Evolutionary conservation across 2,329 filamentous ascomycete genomes (phyloP).

Genomic region (Simplicillium aogashimaense): DNA sequence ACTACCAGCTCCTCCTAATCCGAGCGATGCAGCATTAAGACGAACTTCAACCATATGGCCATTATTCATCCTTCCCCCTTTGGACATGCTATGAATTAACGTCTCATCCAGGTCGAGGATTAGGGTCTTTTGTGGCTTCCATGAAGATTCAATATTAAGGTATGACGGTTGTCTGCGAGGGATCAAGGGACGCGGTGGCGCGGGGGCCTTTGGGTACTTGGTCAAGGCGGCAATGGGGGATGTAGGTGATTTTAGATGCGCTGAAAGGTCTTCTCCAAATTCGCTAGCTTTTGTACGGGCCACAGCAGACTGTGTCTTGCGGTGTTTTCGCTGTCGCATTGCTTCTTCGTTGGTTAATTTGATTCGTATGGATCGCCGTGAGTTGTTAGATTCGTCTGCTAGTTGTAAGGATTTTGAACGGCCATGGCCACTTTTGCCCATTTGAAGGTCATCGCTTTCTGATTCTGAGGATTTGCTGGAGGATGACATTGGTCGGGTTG

Average conservation of each 20-base stretch:
- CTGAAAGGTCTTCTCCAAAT: constrained; percentile 47
- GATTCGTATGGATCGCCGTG: constrained; percentile 77
- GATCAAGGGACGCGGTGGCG: constrained; percentile 81
- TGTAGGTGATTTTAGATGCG: constrained; percentile 87
- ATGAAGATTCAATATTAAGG: constrained; percentile 47
- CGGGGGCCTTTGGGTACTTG: constrained; percentile 82
- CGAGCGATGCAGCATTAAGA: constrained; percentile 62
- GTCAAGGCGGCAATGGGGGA: constrained; percentile 71
- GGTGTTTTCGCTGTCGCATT: constrained; percentile 61
- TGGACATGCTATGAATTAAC: constrained; percentile 94
- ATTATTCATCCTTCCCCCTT: constrained; percentile 88
- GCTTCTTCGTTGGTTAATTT: constrained; percentile 78
- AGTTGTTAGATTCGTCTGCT: constrained; percentile 52
- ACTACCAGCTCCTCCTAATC: constrained; percentile 54
- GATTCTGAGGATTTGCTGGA: constrained; percentile 64
- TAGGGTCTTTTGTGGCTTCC: constrained; percentile 74
- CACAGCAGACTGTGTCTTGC: constrained; percentile 44
- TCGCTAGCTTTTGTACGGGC: constrained; percentile 30
- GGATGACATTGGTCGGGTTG: constrained; percentile 14
- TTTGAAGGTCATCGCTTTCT: constrained; percentile 44
- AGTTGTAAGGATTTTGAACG: constrained; percentile 53
- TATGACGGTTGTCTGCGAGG: constrained; percentile 87
- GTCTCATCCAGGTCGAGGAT: constrained; percentile 96
- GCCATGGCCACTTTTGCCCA: constrained; percentile 35
- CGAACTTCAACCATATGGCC: constrained; percentile 99